Conservation (phyloP, 371 early-diverging fungal genomes). For the Circinella umbellata region DNA sequence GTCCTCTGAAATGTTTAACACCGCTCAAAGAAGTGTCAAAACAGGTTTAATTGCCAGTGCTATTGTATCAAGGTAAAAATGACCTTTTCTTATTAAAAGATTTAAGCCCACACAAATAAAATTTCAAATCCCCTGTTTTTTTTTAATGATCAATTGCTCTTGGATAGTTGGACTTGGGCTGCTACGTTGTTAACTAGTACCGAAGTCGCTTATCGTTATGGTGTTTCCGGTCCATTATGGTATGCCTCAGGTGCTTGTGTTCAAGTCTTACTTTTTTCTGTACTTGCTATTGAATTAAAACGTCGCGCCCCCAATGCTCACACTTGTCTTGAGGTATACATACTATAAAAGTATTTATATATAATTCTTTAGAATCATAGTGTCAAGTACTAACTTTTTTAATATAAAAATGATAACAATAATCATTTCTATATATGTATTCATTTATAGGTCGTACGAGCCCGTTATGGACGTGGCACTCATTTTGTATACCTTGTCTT, state of each 20-base stretch:
- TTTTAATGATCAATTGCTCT: too few species aligned
- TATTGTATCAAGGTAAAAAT: conserved; percentile 51
- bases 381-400: too few species aligned
- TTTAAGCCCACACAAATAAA: too few species aligned
- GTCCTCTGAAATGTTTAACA: conserved; percentile 72
- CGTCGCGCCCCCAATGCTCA: conserved; percentile 73
- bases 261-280: conserved; percentile 72
- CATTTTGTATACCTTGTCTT: conserved; percentile 66
- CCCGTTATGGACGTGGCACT: conserved; percentile 64
- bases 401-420: too few species aligned
- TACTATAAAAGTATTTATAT: not conserved
- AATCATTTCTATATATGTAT: not conserved
- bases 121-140: too few species aligned
- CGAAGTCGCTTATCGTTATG: conserved; percentile 71
- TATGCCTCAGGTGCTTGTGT: conserved; percentile 74
- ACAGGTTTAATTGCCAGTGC: conserved; percentile 74
- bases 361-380: too few species aligned
- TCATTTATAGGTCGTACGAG: conserved; percentile 48
- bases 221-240: conserved; percentile 68
- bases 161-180: conserved; percentile 65
- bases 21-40: conserved; percentile 67
- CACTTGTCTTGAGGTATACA: conserved; percentile 63
- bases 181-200: conserved; percentile 70
- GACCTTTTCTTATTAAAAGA: too few species aligned
- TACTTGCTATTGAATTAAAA: conserved; percentile 73